phyloP scores from a whole-genome alignment of 1,139 yeast species.

The Debaryomyces robertsiae region DNA sequence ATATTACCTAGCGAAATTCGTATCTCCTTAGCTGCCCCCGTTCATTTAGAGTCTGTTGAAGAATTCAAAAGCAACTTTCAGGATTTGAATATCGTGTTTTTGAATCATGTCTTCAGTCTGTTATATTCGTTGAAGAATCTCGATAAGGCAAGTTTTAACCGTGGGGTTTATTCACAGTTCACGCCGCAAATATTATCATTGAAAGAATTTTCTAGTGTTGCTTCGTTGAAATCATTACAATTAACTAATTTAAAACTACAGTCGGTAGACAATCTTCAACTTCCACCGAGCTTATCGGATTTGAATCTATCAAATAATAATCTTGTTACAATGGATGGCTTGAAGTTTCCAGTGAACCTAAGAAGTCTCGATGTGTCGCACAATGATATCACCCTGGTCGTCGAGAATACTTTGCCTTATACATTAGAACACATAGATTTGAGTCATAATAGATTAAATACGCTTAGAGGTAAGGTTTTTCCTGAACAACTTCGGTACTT shows the following conservation, averaged over 20 bases:
- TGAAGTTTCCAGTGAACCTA: constrained; percentile 6
- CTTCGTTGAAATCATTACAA: constrained; percentile 1
- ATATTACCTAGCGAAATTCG: constrained; percentile 8
- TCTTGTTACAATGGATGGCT: constrained; percentile 4
- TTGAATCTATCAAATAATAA: constrained; percentile 8
- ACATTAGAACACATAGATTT: constrained; percentile 4
- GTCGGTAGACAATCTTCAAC: constrained; percentile 2
- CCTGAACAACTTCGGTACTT: constrained; percentile 7
- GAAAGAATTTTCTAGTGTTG: background rate
- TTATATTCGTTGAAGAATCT: constrained; percentile 1
- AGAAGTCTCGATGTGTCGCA: constrained; percentile 9
- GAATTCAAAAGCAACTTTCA: constrained; percentile 8
- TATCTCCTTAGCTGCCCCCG: constrained; percentile 1
- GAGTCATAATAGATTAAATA: constrained; percentile 8
- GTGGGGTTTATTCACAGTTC: constrained; percentile 1
- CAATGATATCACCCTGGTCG: constrained; percentile 5
- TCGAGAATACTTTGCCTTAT: constrained; percentile 4
- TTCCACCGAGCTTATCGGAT: constrained; percentile 3
- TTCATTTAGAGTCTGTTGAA: constrained; percentile 4
- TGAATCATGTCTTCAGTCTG: constrained; percentile 9
- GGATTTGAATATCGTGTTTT: constrained; percentile 9
- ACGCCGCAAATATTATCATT: constrained; percentile 1
- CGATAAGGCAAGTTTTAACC: constrained; percentile 1
- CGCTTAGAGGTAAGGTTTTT: constrained; percentile 2
- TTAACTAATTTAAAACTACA: constrained; percentile 8